Base-by-base conservation (phyloP, 306 rosid species). In the Pyrus betulifolia region DNA sequence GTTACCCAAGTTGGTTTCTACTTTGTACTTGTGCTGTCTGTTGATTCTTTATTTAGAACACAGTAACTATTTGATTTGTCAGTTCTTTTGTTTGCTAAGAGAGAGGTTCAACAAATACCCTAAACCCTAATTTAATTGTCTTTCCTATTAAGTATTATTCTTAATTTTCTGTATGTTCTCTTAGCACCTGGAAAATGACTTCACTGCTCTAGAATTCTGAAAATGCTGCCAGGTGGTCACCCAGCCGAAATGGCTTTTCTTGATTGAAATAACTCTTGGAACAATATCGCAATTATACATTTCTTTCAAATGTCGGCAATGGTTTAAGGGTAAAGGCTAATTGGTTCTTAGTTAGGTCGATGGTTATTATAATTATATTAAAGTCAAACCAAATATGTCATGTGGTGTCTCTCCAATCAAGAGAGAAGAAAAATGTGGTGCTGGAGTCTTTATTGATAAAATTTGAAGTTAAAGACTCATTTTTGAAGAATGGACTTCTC, bases 1-100 rank as follows among this genome's bases (percentile, higher is more conserved):
- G 96, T 90, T 72, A 88, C 84, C 58, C 92, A 88, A 92, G 96
- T 90, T 61, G 61, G 81, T 69, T n/a, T 71, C 62, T 63, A 49
- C 55, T 35, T n/a, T 27, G 35, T 54, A 49, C 21, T 55, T 46
- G 23, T 65, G 63, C 67, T 42, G 35, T 60, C 25, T 74, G 77
- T 61, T 75, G 35, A 31, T 71, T 46, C 70, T 72, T 57, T 35
- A 35, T 35, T 23, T 35, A 35, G 49, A 23, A 12, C 21, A 21
- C 3, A 4, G 11, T 64, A 64, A 64, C 28, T 35, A 4, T 35
- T 66, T 35, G 28, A 66, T 35, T 35, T 18, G 4, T 21, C 28
- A 5, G 11, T 66, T 66, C 17, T 19, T 35, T 66, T 63, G 28
- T 35, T 64, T 64, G 23, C 69, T 27, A 31, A 30, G 0, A 9